Evolutionary conservation across 2,329 filamentous ascomycete species (phyloP).

Genomic region (Hypoxylon sp.): DNA sequence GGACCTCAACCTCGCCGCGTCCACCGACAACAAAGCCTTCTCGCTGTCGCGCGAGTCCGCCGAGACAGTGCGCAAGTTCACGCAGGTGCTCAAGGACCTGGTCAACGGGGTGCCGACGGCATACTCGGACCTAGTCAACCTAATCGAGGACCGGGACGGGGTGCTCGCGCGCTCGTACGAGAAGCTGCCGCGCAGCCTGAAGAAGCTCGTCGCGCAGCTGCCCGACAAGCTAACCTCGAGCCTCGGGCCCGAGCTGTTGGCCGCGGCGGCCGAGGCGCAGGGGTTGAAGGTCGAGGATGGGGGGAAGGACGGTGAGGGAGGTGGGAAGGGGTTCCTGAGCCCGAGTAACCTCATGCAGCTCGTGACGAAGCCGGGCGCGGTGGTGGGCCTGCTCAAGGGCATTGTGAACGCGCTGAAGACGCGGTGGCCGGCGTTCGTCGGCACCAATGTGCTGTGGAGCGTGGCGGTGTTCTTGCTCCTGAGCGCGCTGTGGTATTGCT

Average conservation of each 20-base stretch:
- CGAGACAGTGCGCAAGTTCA: conserved; percentile 86
- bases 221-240: conserved; percentile 84
- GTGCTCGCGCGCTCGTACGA: conserved; percentile 73
- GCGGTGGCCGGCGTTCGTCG: conserved; percentile 90
- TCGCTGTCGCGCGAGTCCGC: conserved; percentile 87
- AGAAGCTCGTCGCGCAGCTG: conserved; percentile 88
- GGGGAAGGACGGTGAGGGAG: conserved; percentile 70
- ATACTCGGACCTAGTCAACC: conserved; percentile 83
- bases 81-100: conserved; percentile 90
- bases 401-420: conserved; percentile 91
- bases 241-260: conserved; percentile 85
- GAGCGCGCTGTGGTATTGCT: conserved; percentile 97
- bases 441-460: conserved; percentile 92
- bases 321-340: conserved; percentile 76
- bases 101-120: conserved; percentile 94
- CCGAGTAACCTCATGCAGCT: conserved; percentile 83
- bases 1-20: conserved; percentile 83
- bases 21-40: conserved; percentile 86
- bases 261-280: conserved; percentile 82
- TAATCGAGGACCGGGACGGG: conserved; percentile 74
- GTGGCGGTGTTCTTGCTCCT: conserved; percentile 89
- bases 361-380: conserved; percentile 87
- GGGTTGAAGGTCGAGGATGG: conserved; percentile 67
- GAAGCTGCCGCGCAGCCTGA: conserved; percentile 81
- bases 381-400: conserved; percentile 87